phyloP scores from a whole-genome alignment of 164 flowering plant genomes.

The Aristolochia californica region DNA sequence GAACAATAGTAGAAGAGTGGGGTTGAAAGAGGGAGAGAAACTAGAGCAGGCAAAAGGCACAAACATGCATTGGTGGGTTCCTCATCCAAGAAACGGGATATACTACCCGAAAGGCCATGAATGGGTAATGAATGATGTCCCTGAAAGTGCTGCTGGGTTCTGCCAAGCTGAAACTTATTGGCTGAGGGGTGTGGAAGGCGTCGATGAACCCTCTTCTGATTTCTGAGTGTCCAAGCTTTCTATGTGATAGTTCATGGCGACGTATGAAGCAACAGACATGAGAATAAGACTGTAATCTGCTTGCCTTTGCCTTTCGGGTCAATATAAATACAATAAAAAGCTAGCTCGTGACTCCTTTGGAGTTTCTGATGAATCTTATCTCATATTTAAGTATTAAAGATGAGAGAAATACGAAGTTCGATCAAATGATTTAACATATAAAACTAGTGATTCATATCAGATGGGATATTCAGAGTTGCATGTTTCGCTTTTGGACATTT shows the following conservation, averaged over 20 bases:
- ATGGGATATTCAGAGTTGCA: too few relatives aligned
- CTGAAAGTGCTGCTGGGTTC: conserved; percentile 35
- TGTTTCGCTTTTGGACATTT: too few relatives aligned
- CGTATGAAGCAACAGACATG: not conserved
- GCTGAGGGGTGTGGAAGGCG: conserved; percentile 49
- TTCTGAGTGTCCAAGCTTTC: too few relatives aligned
- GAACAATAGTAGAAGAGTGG: not conserved
- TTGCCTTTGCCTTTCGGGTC: too few relatives aligned
- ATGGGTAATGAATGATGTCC: conserved; percentile 31
- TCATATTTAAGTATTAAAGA: too few relatives aligned
- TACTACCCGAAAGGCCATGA: conserved; percentile 61
- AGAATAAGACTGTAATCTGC: too few relatives aligned
- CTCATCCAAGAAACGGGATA: conserved; percentile 61
- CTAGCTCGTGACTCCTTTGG: too few relatives aligned
- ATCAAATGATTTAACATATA: too few relatives aligned
- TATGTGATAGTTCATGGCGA: not conserved
- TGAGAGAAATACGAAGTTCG: too few relatives aligned
- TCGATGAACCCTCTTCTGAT: conserved; percentile 21
- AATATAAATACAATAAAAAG: too few relatives aligned
- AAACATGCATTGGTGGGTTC: conserved; percentile 31
- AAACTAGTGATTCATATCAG: too few relatives aligned
- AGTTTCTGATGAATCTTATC: too few relatives aligned
- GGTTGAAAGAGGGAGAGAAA: not conserved
- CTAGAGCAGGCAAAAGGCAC: not conserved
- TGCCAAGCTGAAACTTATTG: conserved; percentile 22